phyloP scores from a whole-genome alignment of 1,284 basidiomycete species.

The Trichosporon asahii region DNA sequence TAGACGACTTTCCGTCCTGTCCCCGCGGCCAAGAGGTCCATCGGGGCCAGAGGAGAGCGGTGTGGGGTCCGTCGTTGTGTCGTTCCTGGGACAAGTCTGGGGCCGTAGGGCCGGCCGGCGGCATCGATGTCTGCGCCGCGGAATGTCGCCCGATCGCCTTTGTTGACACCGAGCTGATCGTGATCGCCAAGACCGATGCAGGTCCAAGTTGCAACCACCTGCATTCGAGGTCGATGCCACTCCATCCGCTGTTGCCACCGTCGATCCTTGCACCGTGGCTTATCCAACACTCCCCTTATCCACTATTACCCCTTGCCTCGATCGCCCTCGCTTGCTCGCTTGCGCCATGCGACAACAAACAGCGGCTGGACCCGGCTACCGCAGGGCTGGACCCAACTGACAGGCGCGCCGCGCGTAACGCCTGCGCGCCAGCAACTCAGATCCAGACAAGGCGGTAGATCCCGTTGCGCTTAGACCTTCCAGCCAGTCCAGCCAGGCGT shows the following conservation, averaged over 20 bases:
- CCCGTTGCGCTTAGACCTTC: background rate
- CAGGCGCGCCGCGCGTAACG: background rate
- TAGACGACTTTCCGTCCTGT: background rate
- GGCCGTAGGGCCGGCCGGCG: background rate
- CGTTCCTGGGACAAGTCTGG: background rate
- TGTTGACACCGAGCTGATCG: slow-evolving; percentile 1
- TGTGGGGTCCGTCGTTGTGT: background rate
- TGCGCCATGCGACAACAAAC: background rate
- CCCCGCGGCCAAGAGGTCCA: background rate
- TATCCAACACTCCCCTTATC: background rate
- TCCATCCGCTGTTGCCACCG: background rate
- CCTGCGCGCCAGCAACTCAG: background rate
- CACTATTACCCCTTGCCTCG: too few species aligned
- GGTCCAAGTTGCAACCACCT: background rate
- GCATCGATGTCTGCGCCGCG: background rate
- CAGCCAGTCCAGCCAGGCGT: background rate
- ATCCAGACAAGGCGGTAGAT: background rate
- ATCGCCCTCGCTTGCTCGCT: background rate
- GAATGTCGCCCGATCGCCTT: background rate
- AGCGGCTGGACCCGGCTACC: background rate
- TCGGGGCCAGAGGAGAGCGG: background rate
- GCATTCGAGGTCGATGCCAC: background rate
- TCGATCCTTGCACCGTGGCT: background rate
- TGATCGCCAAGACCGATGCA: background rate
- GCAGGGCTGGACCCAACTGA: background rate